Evolutionary conservation across 2,329 filamentous ascomycete species (phyloP).

Genomic region (Paraconiothyrium brasiliense): DNA sequence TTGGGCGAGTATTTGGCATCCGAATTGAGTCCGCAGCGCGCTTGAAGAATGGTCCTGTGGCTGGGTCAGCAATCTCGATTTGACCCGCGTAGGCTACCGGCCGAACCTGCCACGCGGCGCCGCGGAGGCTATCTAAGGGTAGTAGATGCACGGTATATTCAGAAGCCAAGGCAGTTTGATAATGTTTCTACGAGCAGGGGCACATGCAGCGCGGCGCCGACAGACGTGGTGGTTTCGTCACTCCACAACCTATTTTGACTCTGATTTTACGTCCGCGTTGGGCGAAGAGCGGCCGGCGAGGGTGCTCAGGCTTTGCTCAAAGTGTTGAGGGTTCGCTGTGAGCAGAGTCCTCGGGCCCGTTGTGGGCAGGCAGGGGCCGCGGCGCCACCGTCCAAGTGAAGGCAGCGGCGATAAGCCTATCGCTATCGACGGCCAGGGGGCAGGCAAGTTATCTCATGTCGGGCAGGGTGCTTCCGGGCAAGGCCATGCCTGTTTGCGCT

Average conservation of each 20-base stretch:
- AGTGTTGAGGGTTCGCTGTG: constrained; percentile 17
- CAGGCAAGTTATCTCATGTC: constrained; percentile 22
- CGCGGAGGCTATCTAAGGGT: constrained; percentile 1
- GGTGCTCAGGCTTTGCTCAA: constrained; percentile 1
- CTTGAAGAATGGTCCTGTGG: constrained; percentile 12
- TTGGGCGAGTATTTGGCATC: neutral
- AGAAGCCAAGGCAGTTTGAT: constrained; percentile 1
- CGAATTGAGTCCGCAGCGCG: neutral
- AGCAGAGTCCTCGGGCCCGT: constrained; percentile 16
- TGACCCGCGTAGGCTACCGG: neutral
- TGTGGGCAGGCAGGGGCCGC: constrained; percentile 38
- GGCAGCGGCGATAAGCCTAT: constrained; percentile 30
- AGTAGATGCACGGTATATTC: neutral
- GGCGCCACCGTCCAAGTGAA: constrained; percentile 21
- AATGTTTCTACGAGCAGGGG: constrained; percentile 8
- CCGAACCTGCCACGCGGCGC: constrained; percentile 4
- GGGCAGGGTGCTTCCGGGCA: constrained; percentile 27
- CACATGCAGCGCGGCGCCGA: neutral
- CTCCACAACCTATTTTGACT: no score
- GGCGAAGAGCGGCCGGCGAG: no score
- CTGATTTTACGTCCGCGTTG: constrained; percentile 1
- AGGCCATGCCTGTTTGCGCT: constrained; percentile 31
- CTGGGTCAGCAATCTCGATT: constrained; percentile 15
- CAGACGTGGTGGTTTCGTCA: constrained; percentile 9
- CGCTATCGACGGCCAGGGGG: constrained; percentile 26